A percentile compares a stretch with the other conserved stretches of the same genome.
Evolutionary conservation across 2,329 filamentous ascomycete species (phyloP).

Genomic region (Camptophora hylomeconis): DNA sequence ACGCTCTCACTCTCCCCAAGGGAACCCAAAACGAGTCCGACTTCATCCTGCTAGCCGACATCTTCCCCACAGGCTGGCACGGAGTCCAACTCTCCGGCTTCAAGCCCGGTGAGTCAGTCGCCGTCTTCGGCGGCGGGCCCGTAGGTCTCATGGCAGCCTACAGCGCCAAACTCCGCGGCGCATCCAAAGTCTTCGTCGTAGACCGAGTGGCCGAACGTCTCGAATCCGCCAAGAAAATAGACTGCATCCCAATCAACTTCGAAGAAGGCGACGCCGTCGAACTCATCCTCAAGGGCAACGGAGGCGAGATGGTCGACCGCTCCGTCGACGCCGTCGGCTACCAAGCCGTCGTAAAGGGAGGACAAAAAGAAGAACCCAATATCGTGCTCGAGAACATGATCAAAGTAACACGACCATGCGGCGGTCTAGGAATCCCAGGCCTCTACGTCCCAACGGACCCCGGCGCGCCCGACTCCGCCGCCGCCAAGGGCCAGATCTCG

Average conservation of each 20-base stretch:
- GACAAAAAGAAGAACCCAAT: conserved; percentile 47
- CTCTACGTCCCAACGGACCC: conserved; percentile 39
- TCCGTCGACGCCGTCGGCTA: conserved; percentile 55
- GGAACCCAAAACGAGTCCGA: conserved; percentile 50
- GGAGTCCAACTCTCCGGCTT: conserved; percentile 26
- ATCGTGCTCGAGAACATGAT: conserved; percentile 53
- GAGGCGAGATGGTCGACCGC: conserved; percentile 45
- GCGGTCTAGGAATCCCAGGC: conserved; percentile 49
- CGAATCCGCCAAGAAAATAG: conserved; percentile 47
- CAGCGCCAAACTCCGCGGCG: conserved; percentile 46
- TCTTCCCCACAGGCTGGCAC: conserved; percentile 29
- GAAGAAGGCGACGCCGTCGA: conserved; percentile 46
- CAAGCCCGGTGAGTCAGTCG: conserved; percentile 40
- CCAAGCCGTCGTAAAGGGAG: conserved; percentile 44
- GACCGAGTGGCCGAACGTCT: conserved; percentile 49
- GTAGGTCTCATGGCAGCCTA: conserved; percentile 55
- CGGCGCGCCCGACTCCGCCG: conserved; percentile 47
- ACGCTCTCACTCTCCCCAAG: conserved; percentile 46
- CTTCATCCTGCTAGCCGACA: conserved; percentile 39
- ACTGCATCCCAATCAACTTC: conserved; percentile 48
- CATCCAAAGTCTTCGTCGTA: conserved; percentile 46
- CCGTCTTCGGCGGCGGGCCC: conserved; percentile 51
- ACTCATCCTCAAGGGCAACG: conserved; percentile 46
- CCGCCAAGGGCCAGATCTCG: conserved; percentile 50
- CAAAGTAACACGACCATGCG: conserved; percentile 46